Evolutionary conservation across 805 yeast genomes (phyloP), one percentile per base, ranked within the genome.

Genomic region (Scheffersomyces ergatensis): DNA sequence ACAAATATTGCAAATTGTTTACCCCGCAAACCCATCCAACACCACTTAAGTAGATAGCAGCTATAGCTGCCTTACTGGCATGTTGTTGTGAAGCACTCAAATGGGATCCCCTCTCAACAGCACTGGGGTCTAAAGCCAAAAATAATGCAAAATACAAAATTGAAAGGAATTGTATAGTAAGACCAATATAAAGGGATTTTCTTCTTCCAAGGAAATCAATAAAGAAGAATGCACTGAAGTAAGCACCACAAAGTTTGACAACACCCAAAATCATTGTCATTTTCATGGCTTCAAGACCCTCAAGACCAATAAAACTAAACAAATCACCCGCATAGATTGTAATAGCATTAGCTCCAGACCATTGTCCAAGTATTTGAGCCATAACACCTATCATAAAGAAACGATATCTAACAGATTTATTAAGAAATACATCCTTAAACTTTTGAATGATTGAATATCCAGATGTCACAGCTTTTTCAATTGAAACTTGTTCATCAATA

Each of bases 21-120:
- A 76, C 78, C 27, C 83, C 83, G 57, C 78, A 54, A 24, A 79
- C 72, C 83, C 83, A 78, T 27, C 81, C 82, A 17, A 68, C 63
- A 48, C 83, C 83, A 24, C 70, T 63, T 27, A 77, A 48, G 48
- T 62, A 77, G 20, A 78, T 50, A 36, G 77, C 68, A 1, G 80
- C 79, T 48, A 78, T 54, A 7, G 82, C 82, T 37, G 65, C 77
- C 37, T 62, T 55, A 25, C 76, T 63, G 2, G 79, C 79, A 4
- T 50, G 47, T 17, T 45, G 40, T 42, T 67, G 55, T 3, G 70
- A 52, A 0, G 61, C 43, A 1, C 67, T 54, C 46, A 70, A 53
- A 0, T 31, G 46, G 5, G 51, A 58, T 11, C 50, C 64, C 3
- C 51, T 57, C 1, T 56, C 54, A 1, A 69, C 65, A 8, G 73